Percentiles rank a stretch among this genome's conserved stretches.
Conservation (phyloP, 2,329 filamentous ascomycete genomes). For the Colletotrichum abscissum region DNA sequence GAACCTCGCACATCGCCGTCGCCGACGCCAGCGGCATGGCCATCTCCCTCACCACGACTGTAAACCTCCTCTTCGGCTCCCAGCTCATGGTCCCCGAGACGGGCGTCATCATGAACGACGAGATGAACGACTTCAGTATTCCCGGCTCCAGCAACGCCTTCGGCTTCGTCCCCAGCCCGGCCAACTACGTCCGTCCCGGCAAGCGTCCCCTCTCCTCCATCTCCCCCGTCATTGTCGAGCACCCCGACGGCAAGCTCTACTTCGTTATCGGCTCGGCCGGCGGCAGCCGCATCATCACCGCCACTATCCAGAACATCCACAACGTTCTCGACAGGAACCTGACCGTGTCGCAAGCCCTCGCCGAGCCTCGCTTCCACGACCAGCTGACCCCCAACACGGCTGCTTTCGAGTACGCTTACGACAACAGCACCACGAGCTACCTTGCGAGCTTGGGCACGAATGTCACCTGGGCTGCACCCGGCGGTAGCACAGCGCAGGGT, state of each 20-base stretch:
- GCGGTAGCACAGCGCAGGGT: constrained; percentile 78
- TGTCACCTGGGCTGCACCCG: constrained; percentile 75
- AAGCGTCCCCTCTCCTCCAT: constrained; percentile 86
- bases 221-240: constrained; percentile 80
- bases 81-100: constrained; percentile 83
- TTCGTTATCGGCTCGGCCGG: constrained; percentile 83
- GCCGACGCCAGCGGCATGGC: constrained; percentile 78
- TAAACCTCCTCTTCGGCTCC: constrained; percentile 85
- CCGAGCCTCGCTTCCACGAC: constrained; percentile 80
- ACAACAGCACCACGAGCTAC: constrained; percentile 76
- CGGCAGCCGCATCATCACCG: constrained; percentile 85
- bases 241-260: constrained; percentile 74
- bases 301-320: constrained; percentile 82
- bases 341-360: constrained; percentile 72
- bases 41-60: constrained; percentile 81
- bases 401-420: constrained; percentile 77
- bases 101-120: constrained; percentile 77
- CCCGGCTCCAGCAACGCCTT: constrained; percentile 78
- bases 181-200: constrained; percentile 80
- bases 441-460: constrained; percentile 78
- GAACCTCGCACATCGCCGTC: constrained; percentile 75
- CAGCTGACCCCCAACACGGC: constrained; percentile 79
- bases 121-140: constrained; percentile 81
- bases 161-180: constrained; percentile 78
- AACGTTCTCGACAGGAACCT: constrained; percentile 77